Percentiles rank a stretch among this genome's conserved stretches.
phyloP scores from a whole-genome alignment of 495 filamentous ascomycete species.

The Astrothelium macrocarpum region DNA sequence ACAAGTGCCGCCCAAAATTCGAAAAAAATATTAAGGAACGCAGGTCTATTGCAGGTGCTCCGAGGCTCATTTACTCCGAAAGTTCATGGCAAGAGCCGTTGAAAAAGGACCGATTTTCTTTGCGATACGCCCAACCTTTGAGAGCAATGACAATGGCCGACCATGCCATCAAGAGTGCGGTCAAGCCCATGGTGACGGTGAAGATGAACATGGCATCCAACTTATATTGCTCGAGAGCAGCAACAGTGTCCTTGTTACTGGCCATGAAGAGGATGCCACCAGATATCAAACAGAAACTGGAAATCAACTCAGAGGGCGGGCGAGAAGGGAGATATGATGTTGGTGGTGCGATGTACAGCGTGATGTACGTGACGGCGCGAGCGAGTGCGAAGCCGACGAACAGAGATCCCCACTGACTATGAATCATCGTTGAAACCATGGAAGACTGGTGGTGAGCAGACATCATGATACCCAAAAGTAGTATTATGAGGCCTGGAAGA shows the following conservation, averaged over 20 bases:
- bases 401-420: slow-evolving; percentile 88
- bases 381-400: slow-evolving; percentile 73
- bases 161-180: slow-evolving; percentile 80
- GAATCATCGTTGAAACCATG: slow-evolving; percentile 83
- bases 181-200: slow-evolving; percentile 77
- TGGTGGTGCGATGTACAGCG: slow-evolving; percentile 74
- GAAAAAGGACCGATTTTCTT: slow-evolving; percentile 32
- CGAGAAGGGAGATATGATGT: slow-evolving; percentile 73
- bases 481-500: slow-evolving; percentile 74
- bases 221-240: slow-evolving; percentile 63
- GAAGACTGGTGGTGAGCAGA: slow-evolving; percentile 77
- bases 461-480: slow-evolving; percentile 91
- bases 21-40: not conserved
- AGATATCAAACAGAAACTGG: slow-evolving; percentile 75
- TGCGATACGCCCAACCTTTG: slow-evolving; percentile 77
- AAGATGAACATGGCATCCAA: slow-evolving; percentile 87
- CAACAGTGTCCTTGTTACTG: slow-evolving; percentile 66
- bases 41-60: not conserved
- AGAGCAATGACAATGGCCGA: slow-evolving; percentile 67
- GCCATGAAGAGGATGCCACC: slow-evolving; percentile 92
- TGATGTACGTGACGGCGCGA: slow-evolving; percentile 67
- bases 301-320: slow-evolving; percentile 82
- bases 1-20: not conserved
- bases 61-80: not conserved
- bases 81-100: not conserved